Conservation (phyloP, 2,329 filamentous ascomycete species). For the Sporothrix curviconia region DNA sequence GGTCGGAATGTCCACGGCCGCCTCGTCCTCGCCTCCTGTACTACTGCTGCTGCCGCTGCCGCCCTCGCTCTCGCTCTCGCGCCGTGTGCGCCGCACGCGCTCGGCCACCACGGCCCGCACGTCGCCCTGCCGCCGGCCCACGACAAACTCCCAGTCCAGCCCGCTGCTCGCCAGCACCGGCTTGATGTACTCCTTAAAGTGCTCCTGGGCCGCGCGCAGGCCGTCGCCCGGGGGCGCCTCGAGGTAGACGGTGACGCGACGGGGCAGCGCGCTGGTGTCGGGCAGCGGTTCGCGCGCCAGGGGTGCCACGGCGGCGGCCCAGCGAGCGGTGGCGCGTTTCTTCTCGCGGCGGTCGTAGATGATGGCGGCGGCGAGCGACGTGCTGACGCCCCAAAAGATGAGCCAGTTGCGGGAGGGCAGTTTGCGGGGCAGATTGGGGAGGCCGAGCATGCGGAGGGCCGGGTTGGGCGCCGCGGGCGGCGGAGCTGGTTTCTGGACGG, state of each 20-base stretch:
- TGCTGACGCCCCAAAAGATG: conserved; percentile 80
- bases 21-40: conserved; percentile 23
- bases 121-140: conserved; percentile 88
- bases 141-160: conserved; percentile 92
- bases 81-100: conserved; percentile 67
- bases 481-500: no score
- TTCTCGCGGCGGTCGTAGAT: conserved; percentile 92
- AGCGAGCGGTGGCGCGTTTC: conserved; percentile 75
- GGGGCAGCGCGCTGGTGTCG: conserved; percentile 62
- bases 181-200: conserved; percentile 95
- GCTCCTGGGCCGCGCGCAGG: conserved; percentile 76
- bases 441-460: conserved; percentile 70
- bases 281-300: conserved; percentile 71
- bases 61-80: conserved; percentile 42
- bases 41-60: not conserved
- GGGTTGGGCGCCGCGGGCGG: conserved; percentile 50
- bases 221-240: conserved; percentile 82
- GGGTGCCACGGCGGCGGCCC: conserved; percentile 78
- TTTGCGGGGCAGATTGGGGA: conserved; percentile 75
- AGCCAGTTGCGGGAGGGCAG: conserved; percentile 96
- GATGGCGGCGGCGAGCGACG: conserved; percentile 70
- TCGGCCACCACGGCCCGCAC: conserved; percentile 81
- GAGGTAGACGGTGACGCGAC: conserved; percentile 80
- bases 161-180: conserved; percentile 83
- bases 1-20: conserved; percentile 42